phyloP scores from a whole-genome alignment of 768 basidiomycete genomes.

The Tulasnella sp. region DNA sequence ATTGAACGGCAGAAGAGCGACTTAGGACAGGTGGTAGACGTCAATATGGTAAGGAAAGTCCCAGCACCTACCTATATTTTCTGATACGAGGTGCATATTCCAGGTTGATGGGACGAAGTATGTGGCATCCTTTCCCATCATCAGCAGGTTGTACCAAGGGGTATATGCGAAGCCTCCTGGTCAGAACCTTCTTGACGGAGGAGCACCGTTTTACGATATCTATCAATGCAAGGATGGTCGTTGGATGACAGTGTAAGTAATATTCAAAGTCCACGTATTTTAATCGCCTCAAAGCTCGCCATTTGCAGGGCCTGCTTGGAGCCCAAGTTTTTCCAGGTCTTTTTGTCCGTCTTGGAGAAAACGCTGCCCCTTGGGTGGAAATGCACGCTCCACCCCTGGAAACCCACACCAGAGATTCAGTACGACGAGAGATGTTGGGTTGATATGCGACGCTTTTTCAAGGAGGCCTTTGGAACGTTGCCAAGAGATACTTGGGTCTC shows the following conservation, averaged over 20 bases:
- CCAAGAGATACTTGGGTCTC: slow-evolving; percentile 57
- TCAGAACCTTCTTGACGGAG: slow-evolving; percentile 55
- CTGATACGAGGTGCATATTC: not conserved
- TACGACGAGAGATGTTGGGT: slow-evolving; percentile 45
- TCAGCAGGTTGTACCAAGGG: slow-evolving; percentile 30
- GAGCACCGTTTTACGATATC: slow-evolving; percentile 63
- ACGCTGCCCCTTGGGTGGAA: slow-evolving; percentile 37
- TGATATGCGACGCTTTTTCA: slow-evolving; percentile 42
- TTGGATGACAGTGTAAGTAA: slow-evolving; percentile 49
- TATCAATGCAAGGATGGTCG: slow-evolving; percentile 60
- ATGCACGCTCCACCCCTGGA: slow-evolving; percentile 22
- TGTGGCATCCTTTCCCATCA: slow-evolving; percentile 56
- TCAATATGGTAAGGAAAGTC: slow-evolving; percentile 48
- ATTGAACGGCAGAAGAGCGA: slow-evolving; percentile 53
- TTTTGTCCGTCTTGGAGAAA: slow-evolving; percentile 42
- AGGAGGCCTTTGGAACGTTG: slow-evolving; percentile 46
- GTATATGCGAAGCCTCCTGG: slow-evolving; percentile 31
- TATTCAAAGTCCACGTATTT: not conserved
- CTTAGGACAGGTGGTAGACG: slow-evolving; percentile 58
- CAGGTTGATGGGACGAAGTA: slow-evolving; percentile 74
- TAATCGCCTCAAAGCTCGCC: not conserved
- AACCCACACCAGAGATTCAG: slow-evolving; percentile 37
- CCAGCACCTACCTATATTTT: not conserved
- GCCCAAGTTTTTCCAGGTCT: slow-evolving; percentile 53
- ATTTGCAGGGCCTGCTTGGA: slow-evolving; percentile 45